Percentiles rank a stretch among this genome's conserved stretches.
phyloP scores from a whole-genome alignment of 2,329 filamentous ascomycete species.

The Nothophaeocryptopus gaeumannii region DNA sequence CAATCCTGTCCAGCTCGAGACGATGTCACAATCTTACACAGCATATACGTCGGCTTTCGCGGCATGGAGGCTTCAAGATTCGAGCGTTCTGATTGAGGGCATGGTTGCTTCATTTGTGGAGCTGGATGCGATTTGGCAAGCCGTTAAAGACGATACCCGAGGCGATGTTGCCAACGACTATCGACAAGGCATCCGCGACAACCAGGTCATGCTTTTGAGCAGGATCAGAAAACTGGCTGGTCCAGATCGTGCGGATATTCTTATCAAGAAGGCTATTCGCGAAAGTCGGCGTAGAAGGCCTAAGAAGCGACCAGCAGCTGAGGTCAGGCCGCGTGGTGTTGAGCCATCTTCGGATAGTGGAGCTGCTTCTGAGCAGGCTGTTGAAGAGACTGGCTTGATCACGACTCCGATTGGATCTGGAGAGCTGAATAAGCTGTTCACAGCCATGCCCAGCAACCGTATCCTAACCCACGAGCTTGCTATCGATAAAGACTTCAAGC shows the following conservation, averaged over 20 bases:
- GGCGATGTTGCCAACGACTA: conserved; percentile 73
- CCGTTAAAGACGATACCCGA: conserved; percentile 73
- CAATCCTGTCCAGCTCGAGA: conserved; percentile 59
- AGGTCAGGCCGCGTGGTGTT: conserved; percentile 66
- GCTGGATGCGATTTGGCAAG: conserved; percentile 78
- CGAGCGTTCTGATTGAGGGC: conserved; percentile 71
- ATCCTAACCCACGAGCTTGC: conserved; percentile 75
- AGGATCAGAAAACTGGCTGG: conserved; percentile 77
- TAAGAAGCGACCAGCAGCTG: conserved; percentile 64
- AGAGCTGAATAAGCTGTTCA: conserved; percentile 54
- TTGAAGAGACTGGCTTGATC: conserved; percentile 19
- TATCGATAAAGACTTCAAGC: conserved; percentile 74
- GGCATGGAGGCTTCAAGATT: conserved; percentile 79
- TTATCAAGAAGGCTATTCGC: conserved; percentile 72
- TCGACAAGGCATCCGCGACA: conserved; percentile 74
- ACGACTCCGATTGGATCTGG: conserved; percentile 31
- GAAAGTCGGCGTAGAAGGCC: conserved; percentile 65
- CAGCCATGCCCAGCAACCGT: conserved; percentile 68
- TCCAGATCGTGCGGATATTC: conserved; percentile 64
- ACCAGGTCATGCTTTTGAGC: conserved; percentile 74
- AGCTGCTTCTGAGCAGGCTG: conserved; percentile 20
- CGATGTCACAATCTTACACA: conserved; percentile 67
- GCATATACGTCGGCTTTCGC: conserved; percentile 77
- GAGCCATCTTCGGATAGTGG: conserved; percentile 22
- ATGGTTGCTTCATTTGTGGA: conserved; percentile 87